A percentile compares a stretch with the other conserved stretches of the same genome.
Conservation (phyloP, 352 stramenopile genomes). For the Aphanomyces cochlioides region DNA sequence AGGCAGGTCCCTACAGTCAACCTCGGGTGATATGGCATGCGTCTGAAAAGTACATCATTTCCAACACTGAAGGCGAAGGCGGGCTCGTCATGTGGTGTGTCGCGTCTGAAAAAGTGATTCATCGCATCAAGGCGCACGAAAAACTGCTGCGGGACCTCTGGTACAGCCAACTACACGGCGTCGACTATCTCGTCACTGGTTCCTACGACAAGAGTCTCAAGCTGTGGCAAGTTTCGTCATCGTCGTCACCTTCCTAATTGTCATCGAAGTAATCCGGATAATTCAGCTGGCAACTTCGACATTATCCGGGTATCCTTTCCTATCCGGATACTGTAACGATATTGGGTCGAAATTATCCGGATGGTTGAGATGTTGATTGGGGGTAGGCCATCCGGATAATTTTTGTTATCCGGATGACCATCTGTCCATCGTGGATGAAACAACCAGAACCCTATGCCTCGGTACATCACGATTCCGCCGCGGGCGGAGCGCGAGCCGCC, state of each 20-base stretch:
- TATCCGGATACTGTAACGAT: no score
- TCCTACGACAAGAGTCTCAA: constrained; percentile 82
- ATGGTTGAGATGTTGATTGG: no score
- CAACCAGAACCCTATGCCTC: constrained; percentile 5
- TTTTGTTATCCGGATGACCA: no score
- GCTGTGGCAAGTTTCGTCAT: constrained; percentile 40
- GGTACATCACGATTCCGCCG: constrained; percentile 16
- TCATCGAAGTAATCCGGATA: no score
- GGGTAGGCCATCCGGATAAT: no score
- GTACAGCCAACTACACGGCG: not conserved
- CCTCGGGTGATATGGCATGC: constrained; percentile 66
- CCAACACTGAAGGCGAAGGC: constrained; percentile 72
- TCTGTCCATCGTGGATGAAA: no score
- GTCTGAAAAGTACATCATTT: constrained; percentile 80
- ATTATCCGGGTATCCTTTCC: no score
- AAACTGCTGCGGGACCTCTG: constrained; percentile 56
- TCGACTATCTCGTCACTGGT: constrained; percentile 46
- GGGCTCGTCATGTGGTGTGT: constrained; percentile 67
- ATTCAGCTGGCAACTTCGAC: no score
- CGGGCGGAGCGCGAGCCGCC: not conserved
- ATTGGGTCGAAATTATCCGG: no score
- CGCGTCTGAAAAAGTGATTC: constrained; percentile 69
- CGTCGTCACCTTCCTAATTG: not conserved
- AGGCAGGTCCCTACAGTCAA: constrained; percentile 77
- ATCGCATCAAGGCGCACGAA: constrained; percentile 64